phyloP scores from a whole-genome alignment of 1,284 basidiomycete genomes.

The Leccinum holopus region DNA sequence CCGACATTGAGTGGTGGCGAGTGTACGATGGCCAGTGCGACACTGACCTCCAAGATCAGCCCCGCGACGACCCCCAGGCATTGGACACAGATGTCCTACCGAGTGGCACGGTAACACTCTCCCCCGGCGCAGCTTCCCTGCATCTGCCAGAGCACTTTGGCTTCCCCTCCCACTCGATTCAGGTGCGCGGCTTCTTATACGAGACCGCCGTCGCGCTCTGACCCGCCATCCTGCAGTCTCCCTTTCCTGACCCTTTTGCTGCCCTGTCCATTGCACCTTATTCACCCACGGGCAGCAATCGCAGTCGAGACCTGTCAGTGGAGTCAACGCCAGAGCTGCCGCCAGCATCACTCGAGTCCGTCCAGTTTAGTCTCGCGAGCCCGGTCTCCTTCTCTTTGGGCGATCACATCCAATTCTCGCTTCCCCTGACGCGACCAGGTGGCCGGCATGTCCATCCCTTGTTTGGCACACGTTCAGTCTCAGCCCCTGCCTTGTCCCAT shows the following conservation, averaged over 20 bases:
- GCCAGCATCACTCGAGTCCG: conserved; percentile 43
- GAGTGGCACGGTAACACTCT: conserved; percentile 26
- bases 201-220: conserved; percentile 19
- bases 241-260: conserved; percentile 47
- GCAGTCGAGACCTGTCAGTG: conserved; percentile 46
- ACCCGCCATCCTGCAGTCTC: conserved; percentile 20
- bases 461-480: conserved; percentile 37
- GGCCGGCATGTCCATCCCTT: conserved; percentile 17
- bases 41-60: conserved; percentile 39
- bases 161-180: conserved; percentile 23
- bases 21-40: conserved; percentile 68
- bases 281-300: conserved; percentile 46
- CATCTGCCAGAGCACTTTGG: conserved; percentile 15
- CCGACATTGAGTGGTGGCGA: conserved; percentile 83
- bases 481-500: conserved; percentile 29
- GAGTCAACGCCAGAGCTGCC: conserved; percentile 56
- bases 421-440: conserved; percentile 23
- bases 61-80: conserved; percentile 23
- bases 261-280: conserved; percentile 52
- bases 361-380: conserved; percentile 39
- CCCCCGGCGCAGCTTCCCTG: conserved; percentile 18
- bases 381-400: conserved; percentile 31
- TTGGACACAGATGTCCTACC: conserved; percentile 18
- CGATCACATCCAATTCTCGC: conserved; percentile 23
- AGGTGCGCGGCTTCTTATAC: conserved; percentile 20